phyloP scores from a whole-genome alignment of 2,329 filamentous ascomycete species.

The Pseudohalonectria lignicola region DNA sequence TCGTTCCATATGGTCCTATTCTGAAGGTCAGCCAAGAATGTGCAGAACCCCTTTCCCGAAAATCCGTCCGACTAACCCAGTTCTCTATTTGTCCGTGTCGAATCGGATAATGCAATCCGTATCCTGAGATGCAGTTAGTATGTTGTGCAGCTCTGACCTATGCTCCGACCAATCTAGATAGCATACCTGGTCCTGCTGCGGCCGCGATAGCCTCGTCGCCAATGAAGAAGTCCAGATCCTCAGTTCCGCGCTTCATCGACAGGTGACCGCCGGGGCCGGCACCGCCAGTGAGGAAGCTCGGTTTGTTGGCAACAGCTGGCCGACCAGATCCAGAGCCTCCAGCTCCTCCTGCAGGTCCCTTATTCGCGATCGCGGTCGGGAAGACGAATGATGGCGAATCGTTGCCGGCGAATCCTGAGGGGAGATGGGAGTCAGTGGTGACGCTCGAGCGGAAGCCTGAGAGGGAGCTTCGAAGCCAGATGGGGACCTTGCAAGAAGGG shows the following conservation, averaged over 20 bases:
- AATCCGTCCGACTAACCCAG: slow-evolving; percentile 67
- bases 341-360: slow-evolving; percentile 60
- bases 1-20: slow-evolving; percentile 97
- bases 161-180: slow-evolving; percentile 4
- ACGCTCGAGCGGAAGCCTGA: background rate
- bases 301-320: slow-evolving; percentile 86
- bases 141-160: background rate
- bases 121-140: slow-evolving; percentile 42
- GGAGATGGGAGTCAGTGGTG: slow-evolving; percentile 11
- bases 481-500: background rate
- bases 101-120: slow-evolving; percentile 95
- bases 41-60: no score
- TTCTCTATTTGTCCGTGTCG: slow-evolving; percentile 98
- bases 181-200: slow-evolving; percentile 65
- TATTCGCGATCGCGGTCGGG: slow-evolving; percentile 91
- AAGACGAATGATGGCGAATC: slow-evolving; percentile 99
- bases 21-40: no score
- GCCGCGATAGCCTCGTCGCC: slow-evolving; percentile 90
- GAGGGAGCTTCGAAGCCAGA: no score
- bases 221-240: slow-evolving; percentile 98
- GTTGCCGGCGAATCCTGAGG: slow-evolving; percentile 89
- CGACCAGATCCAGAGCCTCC: slow-evolving; percentile 76
- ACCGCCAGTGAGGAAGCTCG: slow-evolving; percentile 86
- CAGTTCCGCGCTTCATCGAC: slow-evolving; percentile 85
- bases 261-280: slow-evolving; percentile 75